These are phyloP conservation scores for Zygotorulaspora mrakii DNA, from an alignment of 1,139 yeast genomes.

Conservation along the genomic window DNA sequence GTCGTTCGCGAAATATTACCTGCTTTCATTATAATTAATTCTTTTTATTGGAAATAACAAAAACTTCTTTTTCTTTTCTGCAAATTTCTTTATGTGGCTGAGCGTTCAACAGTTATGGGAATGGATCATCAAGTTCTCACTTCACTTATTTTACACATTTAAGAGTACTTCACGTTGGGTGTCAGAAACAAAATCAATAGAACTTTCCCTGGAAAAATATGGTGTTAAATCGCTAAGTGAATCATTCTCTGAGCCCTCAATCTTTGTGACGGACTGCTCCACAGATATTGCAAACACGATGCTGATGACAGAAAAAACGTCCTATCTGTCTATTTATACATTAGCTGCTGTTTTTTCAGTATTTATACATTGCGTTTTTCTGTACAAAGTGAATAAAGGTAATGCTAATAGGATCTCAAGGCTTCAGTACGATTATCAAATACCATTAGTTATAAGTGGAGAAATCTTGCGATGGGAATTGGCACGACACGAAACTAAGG, in stretches of 20 bases:
- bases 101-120: not conserved
- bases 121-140: not conserved
- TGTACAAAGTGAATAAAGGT: no score
- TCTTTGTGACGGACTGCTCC: not conserved
- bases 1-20: no score
- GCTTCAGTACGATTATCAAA: no score
- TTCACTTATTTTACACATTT: not conserved
- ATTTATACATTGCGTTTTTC: no score
- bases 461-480: no score
- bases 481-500: no score
- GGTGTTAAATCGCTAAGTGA: not conserved
- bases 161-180: not conserved
- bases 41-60: constrained; percentile 1
- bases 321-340: not conserved
- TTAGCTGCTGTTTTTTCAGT: no score
- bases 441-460: no score
- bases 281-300: not conserved
- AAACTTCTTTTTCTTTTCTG: not conserved
- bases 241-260: not conserved
- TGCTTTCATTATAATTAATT: not conserved
- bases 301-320: not conserved
- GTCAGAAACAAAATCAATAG: not conserved
- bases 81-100: not conserved
- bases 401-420: no score
- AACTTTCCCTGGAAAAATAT: not conserved